Evolutionary conservation across 805 yeast species (phyloP), one percentile per base, ranked within the genome.

Genomic region (Candida ulmi): DNA sequence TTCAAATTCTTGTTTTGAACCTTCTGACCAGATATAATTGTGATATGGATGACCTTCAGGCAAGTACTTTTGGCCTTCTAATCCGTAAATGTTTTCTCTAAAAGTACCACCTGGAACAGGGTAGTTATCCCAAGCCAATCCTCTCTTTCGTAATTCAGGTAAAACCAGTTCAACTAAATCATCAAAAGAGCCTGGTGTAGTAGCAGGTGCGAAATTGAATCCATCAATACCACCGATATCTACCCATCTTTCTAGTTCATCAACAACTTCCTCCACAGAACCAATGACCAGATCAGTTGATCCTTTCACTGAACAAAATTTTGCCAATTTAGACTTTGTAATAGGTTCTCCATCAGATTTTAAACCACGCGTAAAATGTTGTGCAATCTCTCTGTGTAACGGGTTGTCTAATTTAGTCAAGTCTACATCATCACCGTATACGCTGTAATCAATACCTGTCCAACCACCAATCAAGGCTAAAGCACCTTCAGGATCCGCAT

Each of bases 401-500:
- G 52, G 48, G 17, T 58, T 55, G 3, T 55, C 60, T n/a, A 55
- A 47, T 21, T 55, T 51, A 11, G 47, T 47, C 19, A 69, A 47
- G 36, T 66, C 71, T 36, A 64, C 64, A 19, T 66, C 70, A 38
- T 61, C 58, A 13, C 43, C 56, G 47, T 57, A 68, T 19, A 55
- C 49, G 21, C 64, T 59, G 37, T 65, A 58, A 38, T 69, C 73
- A 30, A 64, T 53, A 6, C 70, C 71, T 11, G 68, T 64, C 71
- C 73, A 68, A 3, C 74, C 75, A 21, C 72, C 63, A 46, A 70
- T 60, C 36, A 69, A 51, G 0, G 71, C 71, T 35, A 65, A 61
- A 1, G 72, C 72, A n/a, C 72, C 74, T 41, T 68, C 74, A 8
- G 58, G 50, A 43, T 65, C 68, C 3, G 64, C 65, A 38, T 59